Percentiles rank a stretch among this genome's conserved stretches.
Evolutionary conservation across 2,329 filamentous ascomycete genomes (phyloP).

Genomic region (Helminthosporium solani): DNA sequence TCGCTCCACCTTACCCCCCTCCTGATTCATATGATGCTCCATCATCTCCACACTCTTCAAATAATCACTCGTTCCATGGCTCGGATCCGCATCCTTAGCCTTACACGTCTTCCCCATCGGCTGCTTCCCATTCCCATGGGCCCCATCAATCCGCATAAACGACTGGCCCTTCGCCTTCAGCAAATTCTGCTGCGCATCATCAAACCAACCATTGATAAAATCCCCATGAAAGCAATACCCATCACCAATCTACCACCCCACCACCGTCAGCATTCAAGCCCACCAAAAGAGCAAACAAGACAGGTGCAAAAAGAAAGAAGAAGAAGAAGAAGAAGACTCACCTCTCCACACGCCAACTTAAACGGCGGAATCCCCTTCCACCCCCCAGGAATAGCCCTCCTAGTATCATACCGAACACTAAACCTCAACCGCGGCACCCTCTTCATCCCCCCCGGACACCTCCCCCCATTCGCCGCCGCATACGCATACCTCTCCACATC

Average conservation of each 20-base stretch:
- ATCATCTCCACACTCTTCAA: constrained; percentile 32
- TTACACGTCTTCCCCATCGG: constrained; percentile 23
- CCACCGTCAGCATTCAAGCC: neutral
- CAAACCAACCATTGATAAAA: constrained; percentile 48
- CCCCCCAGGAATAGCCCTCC: constrained; percentile 42
- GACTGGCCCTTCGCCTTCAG: constrained; percentile 34
- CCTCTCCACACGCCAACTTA: constrained; percentile 42
- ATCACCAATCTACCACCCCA: constrained; percentile 11
- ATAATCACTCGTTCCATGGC: constrained; percentile 42
- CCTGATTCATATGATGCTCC: constrained; percentile 4
- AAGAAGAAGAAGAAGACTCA: constrained; percentile 4
- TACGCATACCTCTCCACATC: constrained; percentile 24
- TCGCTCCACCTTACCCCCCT: neutral
- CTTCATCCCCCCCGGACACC: constrained; percentile 45
- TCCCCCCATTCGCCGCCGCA: constrained; percentile 31
- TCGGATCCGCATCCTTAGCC: constrained; percentile 41
- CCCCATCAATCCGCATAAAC: constrained; percentile 37
- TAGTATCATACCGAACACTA: constrained; percentile 46
- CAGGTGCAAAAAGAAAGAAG: neutral
- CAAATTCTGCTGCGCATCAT: constrained; percentile 42
- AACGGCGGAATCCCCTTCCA: constrained; percentile 46
- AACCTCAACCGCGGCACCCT: constrained; percentile 47
- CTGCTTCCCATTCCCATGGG: constrained; percentile 29
- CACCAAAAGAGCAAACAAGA: too few relatives aligned
- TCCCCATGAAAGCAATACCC: constrained; percentile 46